Conservation (phyloP, 768 basidiomycete species). For the Trametes meyenii region DNA sequence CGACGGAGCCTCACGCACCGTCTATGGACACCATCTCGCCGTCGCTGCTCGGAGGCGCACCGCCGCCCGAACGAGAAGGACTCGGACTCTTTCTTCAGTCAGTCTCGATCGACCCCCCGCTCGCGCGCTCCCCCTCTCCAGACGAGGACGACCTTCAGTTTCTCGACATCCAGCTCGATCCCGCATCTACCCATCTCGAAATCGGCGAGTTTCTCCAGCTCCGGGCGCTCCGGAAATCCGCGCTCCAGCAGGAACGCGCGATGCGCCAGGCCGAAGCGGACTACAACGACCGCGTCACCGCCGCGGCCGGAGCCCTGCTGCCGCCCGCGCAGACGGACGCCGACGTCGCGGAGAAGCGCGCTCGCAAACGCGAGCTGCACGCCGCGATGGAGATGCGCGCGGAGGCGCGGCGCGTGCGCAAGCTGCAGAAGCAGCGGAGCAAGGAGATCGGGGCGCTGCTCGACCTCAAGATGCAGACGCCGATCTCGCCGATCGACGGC, state of each 20-base stretch:
- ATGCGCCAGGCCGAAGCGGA: constrained; percentile 30
- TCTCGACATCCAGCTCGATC: constrained; percentile 32
- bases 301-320: constrained; percentile 36
- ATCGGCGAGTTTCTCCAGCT: constrained; percentile 31
- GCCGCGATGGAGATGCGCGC: constrained; percentile 42
- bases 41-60: constrained; percentile 21
- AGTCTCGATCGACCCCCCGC: constrained; percentile 24
- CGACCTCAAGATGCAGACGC: constrained; percentile 52
- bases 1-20: constrained; percentile 2
- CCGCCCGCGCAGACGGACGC: constrained; percentile 38
- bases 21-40: constrained; percentile 28
- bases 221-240: constrained; percentile 24
- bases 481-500: constrained; percentile 21
- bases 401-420: constrained; percentile 49
- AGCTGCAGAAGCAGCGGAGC: constrained; percentile 55
- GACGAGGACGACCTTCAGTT: constrained; percentile 32
- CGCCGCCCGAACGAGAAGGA: constrained; percentile 19
- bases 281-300: constrained; percentile 33
- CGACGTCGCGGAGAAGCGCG: constrained; percentile 28
- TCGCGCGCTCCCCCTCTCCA: constrained; percentile 32
- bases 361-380: constrained; percentile 34
- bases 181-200: constrained; percentile 21
- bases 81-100: constrained; percentile 32
- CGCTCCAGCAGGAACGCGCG: constrained; percentile 27
- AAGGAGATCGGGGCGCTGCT: constrained; percentile 60